phyloP scores from a whole-genome alignment of 2,329 filamentous ascomycete species.

The Periconia macrospinosa region DNA sequence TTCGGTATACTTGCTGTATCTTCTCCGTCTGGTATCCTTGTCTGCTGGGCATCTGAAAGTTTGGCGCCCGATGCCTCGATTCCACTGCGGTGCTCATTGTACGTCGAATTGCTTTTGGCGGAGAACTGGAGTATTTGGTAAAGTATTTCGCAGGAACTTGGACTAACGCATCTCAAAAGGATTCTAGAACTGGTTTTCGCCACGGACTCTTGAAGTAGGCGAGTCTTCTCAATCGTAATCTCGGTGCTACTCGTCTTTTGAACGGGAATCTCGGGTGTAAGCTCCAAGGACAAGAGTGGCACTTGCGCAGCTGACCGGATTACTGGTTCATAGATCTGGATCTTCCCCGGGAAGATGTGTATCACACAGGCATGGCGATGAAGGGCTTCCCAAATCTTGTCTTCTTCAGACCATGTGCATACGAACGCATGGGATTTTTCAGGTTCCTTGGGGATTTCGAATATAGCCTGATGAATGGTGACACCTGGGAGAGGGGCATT shows the following conservation, averaged over 20 bases:
- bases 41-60: background rate
- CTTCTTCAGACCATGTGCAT: slow-evolving; percentile 15
- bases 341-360: slow-evolving; percentile 14
- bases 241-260: slow-evolving; percentile 1
- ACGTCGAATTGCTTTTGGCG: background rate
- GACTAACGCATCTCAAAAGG: slow-evolving; percentile 7
- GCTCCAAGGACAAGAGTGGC: slow-evolving; percentile 15
- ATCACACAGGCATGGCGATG: slow-evolving; percentile 18
- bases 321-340: slow-evolving; percentile 18
- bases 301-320: slow-evolving; percentile 5
- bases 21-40: background rate
- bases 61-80: background rate
- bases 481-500: slow-evolving; percentile 5
- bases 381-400: slow-evolving; percentile 12
- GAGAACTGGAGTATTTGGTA: slow-evolving; percentile 6
- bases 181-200: background rate
- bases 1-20: background rate
- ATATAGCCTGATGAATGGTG: slow-evolving; percentile 7
- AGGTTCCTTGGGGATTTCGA: slow-evolving; percentile 8
- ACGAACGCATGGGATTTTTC: slow-evolving; percentile 21
- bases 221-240: slow-evolving; percentile 4
- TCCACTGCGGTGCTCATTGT: background rate
- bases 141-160: slow-evolving; percentile 7
- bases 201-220: slow-evolving; percentile 1
- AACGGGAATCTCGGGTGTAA: slow-evolving; percentile 5